These are phyloP conservation scores for Podila horticola DNA, from an alignment of 192 early-diverging fungal genomes.

Conservation along the genomic window DNA sequence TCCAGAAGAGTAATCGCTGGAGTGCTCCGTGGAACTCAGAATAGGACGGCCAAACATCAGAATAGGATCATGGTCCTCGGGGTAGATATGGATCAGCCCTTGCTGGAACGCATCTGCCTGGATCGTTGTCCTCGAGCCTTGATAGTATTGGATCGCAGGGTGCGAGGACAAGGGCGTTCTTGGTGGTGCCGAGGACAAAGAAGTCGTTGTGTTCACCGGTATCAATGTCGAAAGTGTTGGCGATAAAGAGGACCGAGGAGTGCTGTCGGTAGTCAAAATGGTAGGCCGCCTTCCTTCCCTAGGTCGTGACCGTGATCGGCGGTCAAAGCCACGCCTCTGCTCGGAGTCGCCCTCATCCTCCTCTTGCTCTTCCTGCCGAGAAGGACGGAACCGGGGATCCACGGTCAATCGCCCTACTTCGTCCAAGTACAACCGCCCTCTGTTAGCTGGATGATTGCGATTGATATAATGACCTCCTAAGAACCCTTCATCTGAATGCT, in stretches of 20 bases:
- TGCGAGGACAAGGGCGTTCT: neutral
- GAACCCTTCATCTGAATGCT: neutral
- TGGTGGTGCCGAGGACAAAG: neutral
- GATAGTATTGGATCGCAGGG: neutral
- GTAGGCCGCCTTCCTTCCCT: neutral
- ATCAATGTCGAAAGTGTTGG: neutral
- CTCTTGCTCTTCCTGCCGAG: neutral
- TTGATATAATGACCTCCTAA: neutral
- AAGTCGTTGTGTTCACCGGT: neutral
- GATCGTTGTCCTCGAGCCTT: conserved; percentile 12
- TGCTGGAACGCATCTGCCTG: conserved; percentile 26
- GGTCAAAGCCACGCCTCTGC: neutral
- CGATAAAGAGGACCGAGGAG: neutral
- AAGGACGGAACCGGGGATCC: neutral
- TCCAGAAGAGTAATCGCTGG: neutral
- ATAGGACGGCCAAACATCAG: conserved; percentile 42
- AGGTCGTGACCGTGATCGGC: neutral
- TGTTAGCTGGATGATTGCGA: neutral
- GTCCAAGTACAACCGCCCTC: neutral
- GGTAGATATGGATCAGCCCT: conserved; percentile 36
- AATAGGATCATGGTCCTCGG: conserved; percentile 37
- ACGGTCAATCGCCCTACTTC: neutral
- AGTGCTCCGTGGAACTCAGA: neutral
- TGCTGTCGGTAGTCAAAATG: neutral
- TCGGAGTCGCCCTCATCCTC: too few species aligned